These are phyloP conservation scores for Fusarium equiseti DNA, from an alignment of 2,329 filamentous ascomycete species.

Conservation along the genomic window DNA sequence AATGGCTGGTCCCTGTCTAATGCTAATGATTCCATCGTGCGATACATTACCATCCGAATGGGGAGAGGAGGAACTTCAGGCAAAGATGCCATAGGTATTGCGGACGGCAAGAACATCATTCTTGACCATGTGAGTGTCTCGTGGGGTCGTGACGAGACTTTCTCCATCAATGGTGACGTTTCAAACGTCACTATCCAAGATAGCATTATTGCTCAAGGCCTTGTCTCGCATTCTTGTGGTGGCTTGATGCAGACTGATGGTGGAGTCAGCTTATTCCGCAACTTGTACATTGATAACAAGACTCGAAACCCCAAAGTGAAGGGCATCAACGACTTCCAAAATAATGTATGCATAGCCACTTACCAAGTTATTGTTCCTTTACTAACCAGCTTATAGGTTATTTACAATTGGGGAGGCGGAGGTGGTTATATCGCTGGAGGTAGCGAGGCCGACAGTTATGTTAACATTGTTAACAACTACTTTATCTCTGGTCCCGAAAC, in stretches of 20 bases:
- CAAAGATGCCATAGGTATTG: constrained; percentile 67
- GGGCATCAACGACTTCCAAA: constrained; percentile 66
- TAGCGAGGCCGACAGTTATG: constrained; percentile 59
- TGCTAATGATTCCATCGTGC: constrained; percentile 64
- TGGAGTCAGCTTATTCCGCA: constrained; percentile 64
- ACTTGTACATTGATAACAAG: constrained; percentile 69
- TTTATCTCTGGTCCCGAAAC: constrained; percentile 67
- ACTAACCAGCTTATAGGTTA: constrained; percentile 50
- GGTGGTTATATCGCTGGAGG: constrained; percentile 68
- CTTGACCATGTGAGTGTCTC: constrained; percentile 67
- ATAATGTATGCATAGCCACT: constrained; percentile 47
- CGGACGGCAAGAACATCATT: constrained; percentile 65
- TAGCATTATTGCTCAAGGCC: constrained; percentile 65
- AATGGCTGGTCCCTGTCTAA: constrained; percentile 66
- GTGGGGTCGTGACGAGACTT: constrained; percentile 69
- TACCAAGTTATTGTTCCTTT: accelerated
- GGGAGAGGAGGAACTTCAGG: constrained; percentile 62
- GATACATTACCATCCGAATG: constrained; percentile 68
- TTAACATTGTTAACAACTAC: constrained; percentile 68
- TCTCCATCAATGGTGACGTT: constrained; percentile 62
- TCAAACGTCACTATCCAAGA: constrained; percentile 65
- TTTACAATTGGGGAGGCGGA: constrained; percentile 68
- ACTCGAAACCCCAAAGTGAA: constrained; percentile 69
- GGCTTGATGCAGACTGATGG: constrained; percentile 64
- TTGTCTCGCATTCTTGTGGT: constrained; percentile 65